A percentile compares a stretch with the other conserved stretches of the same genome.
Conservation (phyloP, 2,329 filamentous ascomycete species). For the Paracoccidioides lutzii region DNA sequence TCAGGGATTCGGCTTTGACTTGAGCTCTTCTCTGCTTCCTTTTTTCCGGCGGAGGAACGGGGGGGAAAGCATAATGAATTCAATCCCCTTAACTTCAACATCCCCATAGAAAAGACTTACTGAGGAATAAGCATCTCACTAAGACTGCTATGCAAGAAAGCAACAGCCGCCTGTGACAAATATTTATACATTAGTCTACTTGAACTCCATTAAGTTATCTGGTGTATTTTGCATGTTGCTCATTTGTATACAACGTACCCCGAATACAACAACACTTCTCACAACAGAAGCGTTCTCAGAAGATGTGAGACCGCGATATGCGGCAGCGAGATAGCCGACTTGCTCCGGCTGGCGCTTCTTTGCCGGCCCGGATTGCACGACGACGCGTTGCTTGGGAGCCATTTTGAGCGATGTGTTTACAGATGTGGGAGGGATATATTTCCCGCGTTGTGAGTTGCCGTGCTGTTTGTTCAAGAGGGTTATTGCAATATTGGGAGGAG, state of each 20-base stretch:
- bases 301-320: slow-evolving; percentile 51
- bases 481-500: not conserved
- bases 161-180: slow-evolving; percentile 44
- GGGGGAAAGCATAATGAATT: not conserved
- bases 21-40: not conserved
- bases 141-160: slow-evolving; percentile 55
- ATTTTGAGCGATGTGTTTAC: slow-evolving; percentile 31
- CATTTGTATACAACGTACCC: slow-evolving; percentile 36
- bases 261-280: slow-evolving; percentile 54
- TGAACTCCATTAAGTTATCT: not conserved
- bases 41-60: not conserved
- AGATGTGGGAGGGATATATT: not conserved
- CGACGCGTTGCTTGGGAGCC: slow-evolving; percentile 49
- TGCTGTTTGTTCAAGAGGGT: not conserved
- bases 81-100: too few relatives aligned
- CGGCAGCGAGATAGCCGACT: slow-evolving; percentile 44
- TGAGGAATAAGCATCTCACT: slow-evolving; percentile 55
- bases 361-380: slow-evolving; percentile 37
- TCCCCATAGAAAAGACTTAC: slow-evolving; percentile 21
- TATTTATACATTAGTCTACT: slow-evolving; percentile 4
- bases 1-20: not conserved
- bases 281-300: slow-evolving; percentile 58
- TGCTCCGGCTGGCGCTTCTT: slow-evolving; percentile 25
- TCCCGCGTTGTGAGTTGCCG: not conserved
- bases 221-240: not conserved